Base-by-base conservation (phyloP, 345 rosid genomes). In the Garcia nutans region DNA sequence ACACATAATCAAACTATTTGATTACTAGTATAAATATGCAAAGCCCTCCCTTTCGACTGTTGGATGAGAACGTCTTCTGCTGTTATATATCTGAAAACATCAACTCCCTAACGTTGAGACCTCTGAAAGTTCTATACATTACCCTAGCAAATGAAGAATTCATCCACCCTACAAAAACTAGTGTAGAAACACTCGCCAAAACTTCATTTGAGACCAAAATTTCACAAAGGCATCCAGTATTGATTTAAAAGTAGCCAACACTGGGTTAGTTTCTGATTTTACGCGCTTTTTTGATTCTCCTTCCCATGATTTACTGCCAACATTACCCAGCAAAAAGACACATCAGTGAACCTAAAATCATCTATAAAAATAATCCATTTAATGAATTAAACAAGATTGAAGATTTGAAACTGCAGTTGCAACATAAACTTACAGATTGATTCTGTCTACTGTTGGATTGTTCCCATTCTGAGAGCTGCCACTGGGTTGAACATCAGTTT, bases 231-330 rank as follows among this genome's bases (percentile, higher is more conserved):
- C 88, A 31, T 81, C 60, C 11, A 96, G 6, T 31, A 93, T 80
- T 8, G 88, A 84, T 81, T 86, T 89, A 68, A 93, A 82, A 74
- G 84, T 71, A 23, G 81, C 86, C 81, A 73, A 68, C 45, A 96
- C 71, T 24, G 92, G 90, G 82, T 86, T 89, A 22, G 81, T 81
- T 78, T 86, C 87, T 1, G 41, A 72, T 75, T 77, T 72, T 6
- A 68, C 60, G 68, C 72, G 73, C 20, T 62, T 73, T 61, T 78
- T 86, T 1, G 91, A 80, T 33, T 86, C 65, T 31, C 70, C 90
- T 82, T 88, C 83, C 96, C 98, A 87, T 11, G 99, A 86, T 81
- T 89, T 85, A n/a, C 99, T 96, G 94, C 76, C 42, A 59, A 74
- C 41, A 79, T 74, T 56, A 37, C 60, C 70, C 73, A 65, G 54